Percentiles rank a stretch among this genome's conserved stretches.
phyloP scores from a whole-genome alignment of 345 rosid species.

The Euphorbia peplus region DNA sequence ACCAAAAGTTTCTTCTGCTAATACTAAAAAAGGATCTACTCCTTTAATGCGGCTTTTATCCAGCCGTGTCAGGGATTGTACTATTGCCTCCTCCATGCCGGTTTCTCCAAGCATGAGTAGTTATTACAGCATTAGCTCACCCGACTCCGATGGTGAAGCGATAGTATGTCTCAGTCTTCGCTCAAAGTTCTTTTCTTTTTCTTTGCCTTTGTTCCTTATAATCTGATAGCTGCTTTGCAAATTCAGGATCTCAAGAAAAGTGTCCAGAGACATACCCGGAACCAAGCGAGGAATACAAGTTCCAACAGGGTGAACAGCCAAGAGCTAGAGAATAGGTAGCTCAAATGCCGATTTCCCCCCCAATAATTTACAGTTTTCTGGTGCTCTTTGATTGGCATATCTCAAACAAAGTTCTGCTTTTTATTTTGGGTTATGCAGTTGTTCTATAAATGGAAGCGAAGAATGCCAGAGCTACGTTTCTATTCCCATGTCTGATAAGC shows the following conservation, averaged over 20 bases:
- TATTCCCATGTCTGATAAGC: slow-evolving; percentile 41
- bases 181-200: neutral
- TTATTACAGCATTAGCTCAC: slow-evolving; percentile 36
- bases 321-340: slow-evolving; percentile 36
- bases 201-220: neutral
- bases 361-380: neutral
- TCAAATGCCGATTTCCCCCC: neutral
- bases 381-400: neutral
- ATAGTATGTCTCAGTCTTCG: slow-evolving; percentile 16
- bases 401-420: no score
- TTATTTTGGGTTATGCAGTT: slow-evolving; percentile 34
- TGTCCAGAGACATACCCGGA: slow-evolving; percentile 21
- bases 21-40: slow-evolving; percentile 28
- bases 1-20: slow-evolving; percentile 35
- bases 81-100: slow-evolving; percentile 30
- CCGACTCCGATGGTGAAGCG: slow-evolving; percentile 40
- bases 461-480: slow-evolving; percentile 50
- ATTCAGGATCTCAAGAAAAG: slow-evolving; percentile 24
- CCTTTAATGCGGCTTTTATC: slow-evolving; percentile 34
- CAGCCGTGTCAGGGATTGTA: slow-evolving; percentile 25
- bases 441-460: slow-evolving; percentile 36
- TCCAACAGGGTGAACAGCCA: slow-evolving; percentile 30
- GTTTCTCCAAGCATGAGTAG: slow-evolving; percentile 23
- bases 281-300: slow-evolving; percentile 25
- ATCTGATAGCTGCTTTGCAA: slow-evolving; percentile 18